Percentiles rank a stretch among this genome's conserved stretches.
phyloP scores from a whole-genome alignment of 352 stramenopile species.

The Hyaloperonospora brassicae region DNA sequence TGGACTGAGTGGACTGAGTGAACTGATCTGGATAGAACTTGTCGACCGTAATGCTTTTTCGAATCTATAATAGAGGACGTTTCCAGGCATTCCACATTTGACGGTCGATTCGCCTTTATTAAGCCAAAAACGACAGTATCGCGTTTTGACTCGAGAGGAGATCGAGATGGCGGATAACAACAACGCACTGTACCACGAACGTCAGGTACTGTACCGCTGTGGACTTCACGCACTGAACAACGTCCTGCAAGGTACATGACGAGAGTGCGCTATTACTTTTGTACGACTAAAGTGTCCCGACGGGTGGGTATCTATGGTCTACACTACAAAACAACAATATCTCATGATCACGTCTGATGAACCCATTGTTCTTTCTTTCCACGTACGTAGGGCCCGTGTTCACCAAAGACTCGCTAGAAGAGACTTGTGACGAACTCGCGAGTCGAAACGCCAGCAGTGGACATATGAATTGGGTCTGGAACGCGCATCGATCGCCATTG shows the following conservation, averaged over 20 bases:
- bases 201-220: constrained; percentile 64
- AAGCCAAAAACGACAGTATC: no score
- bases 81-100: no score
- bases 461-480: constrained; percentile 35
- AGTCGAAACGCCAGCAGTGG: constrained; percentile 7
- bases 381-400: constrained; percentile 38
- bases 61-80: no score
- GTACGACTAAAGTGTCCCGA: no score
- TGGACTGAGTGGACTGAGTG: no score
- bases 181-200: constrained; percentile 53
- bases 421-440: constrained; percentile 32
- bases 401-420: constrained; percentile 40
- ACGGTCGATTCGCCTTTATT: no score
- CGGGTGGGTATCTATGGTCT: neutral
- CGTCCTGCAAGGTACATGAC: constrained; percentile 45
- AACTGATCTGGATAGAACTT: no score
- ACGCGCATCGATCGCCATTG: constrained; percentile 55
- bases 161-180: neutral
- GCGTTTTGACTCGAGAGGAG: no score
- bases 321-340: neutral
- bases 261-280: neutral
- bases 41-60: no score
- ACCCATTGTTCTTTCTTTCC: neutral
- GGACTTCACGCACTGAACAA: constrained; percentile 81
- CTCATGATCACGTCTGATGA: neutral